Conservation (phyloP, 139 green algal genomes). For the Gonium pectorale region DNA sequence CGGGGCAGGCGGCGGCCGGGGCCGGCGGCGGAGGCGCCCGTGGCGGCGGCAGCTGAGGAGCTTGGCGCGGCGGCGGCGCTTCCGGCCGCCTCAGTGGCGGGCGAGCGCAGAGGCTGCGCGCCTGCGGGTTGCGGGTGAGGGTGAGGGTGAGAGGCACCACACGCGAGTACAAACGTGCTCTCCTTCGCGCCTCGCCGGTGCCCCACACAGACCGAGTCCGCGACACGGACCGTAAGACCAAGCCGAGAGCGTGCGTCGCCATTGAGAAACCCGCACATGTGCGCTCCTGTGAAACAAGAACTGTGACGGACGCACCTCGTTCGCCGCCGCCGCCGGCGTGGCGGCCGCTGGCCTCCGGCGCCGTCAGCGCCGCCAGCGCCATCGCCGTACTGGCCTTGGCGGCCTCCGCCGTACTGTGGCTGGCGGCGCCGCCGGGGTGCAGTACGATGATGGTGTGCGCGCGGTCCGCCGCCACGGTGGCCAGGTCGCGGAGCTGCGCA, state of each 20-base stretch:
- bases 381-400: conserved; percentile 53
- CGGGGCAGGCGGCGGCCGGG: background rate
- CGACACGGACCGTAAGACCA: too few species aligned
- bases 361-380: conserved; percentile 47
- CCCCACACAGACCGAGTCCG: too few species aligned
- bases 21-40: background rate
- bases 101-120: too few species aligned
- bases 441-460: conserved; percentile 58
- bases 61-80: background rate
- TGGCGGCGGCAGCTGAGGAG: background rate
- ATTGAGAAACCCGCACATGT: too few species aligned
- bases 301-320: too few species aligned
- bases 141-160: too few species aligned
- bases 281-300: too few species aligned
- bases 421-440: conserved; percentile 26
- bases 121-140: too few species aligned
- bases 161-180: too few species aligned
- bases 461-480: conserved; percentile 43
- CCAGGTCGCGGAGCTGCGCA: conserved; percentile 37
- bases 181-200: too few species aligned
- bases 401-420: conserved; percentile 43
- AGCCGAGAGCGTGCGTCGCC: too few species aligned
- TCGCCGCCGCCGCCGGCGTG: background rate
- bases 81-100: background rate
- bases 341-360: background rate